A percentile compares a stretch with the other conserved stretches of the same genome.
phyloP scores from a whole-genome alignment of 2,329 filamentous ascomycete species.

The Parascedosporium putredinis region DNA sequence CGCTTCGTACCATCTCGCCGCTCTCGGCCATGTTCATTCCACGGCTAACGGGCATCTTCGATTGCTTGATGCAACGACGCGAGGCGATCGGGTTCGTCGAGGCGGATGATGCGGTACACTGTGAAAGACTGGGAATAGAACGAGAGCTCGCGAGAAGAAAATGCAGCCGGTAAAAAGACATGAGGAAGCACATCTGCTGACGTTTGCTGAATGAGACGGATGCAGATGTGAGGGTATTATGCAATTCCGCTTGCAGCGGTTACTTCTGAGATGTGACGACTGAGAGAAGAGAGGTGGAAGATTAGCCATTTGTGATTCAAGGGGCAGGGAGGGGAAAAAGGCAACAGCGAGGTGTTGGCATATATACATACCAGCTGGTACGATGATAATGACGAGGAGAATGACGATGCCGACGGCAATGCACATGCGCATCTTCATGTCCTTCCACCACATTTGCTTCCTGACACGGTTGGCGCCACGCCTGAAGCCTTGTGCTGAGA shows the following conservation, averaged over 20 bases:
- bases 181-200: not conserved
- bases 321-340: too few relatives aligned
- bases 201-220: too few relatives aligned
- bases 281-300: too few relatives aligned
- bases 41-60: too few relatives aligned
- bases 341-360: too few relatives aligned
- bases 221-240: not conserved
- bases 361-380: constrained; percentile 64
- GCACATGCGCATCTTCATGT: constrained; percentile 99
- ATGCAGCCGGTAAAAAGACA: constrained; percentile 2
- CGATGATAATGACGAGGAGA: constrained; percentile 85
- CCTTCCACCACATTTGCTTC: constrained; percentile 99
- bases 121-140: not conserved
- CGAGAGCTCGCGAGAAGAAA: not conserved
- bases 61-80: not conserved
- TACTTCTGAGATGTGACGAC: constrained; percentile 8
- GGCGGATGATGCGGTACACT: not conserved
- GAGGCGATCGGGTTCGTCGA: not conserved
- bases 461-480: constrained; percentile 92
- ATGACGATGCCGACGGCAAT: constrained; percentile 84
- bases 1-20: not conserved
- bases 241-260: not conserved
- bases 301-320: too few relatives aligned
- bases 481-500: constrained; percentile 90
- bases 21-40: not conserved